Evolutionary conservation across 768 basidiomycete species (phyloP).

Genomic region (Clitopilus hobsonii): DNA sequence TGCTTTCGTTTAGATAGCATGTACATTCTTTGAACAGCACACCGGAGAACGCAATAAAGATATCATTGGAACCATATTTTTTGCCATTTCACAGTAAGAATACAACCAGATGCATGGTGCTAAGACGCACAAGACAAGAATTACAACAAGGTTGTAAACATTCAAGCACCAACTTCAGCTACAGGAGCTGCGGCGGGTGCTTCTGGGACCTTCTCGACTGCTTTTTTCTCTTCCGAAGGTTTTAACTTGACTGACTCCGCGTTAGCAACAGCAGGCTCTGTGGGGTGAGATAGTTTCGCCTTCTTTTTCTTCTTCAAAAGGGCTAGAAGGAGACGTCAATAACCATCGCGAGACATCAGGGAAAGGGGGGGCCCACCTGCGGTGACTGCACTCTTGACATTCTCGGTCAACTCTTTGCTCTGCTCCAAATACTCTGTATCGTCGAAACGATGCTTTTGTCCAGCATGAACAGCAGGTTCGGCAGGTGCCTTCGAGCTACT

Average conservation of each 20-base stretch:
- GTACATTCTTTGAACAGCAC: neutral
- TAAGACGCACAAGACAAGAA: neutral
- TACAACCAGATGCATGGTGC: neutral
- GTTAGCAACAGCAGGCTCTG: conserved; percentile 3
- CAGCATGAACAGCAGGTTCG: conserved; percentile 46
- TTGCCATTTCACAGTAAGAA: neutral
- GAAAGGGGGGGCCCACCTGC: conserved; percentile 47
- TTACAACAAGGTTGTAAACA: neutral
- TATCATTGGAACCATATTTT: neutral
- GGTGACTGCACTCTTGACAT: conserved; percentile 86
- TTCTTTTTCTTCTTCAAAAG: conserved; percentile 77
- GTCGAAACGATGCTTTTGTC: conserved; percentile 86
- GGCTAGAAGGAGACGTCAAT: conserved; percentile 34
- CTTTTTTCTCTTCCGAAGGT: neutral
- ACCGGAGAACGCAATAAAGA: neutral
- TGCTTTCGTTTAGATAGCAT: neutral
- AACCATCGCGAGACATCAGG: conserved; percentile 19
- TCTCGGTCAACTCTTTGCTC: conserved; percentile 85
- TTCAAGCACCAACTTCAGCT: neutral
- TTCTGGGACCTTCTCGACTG: neutral
- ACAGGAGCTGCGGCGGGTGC: neutral
- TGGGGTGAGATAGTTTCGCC: conserved; percentile 39
- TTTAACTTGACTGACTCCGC: neutral
- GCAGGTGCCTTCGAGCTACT: conserved; percentile 19
- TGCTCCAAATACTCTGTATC: conserved; percentile 92